Conservation (phyloP, 805 yeast genomes). For the Kodamaea laetipori region DNA sequence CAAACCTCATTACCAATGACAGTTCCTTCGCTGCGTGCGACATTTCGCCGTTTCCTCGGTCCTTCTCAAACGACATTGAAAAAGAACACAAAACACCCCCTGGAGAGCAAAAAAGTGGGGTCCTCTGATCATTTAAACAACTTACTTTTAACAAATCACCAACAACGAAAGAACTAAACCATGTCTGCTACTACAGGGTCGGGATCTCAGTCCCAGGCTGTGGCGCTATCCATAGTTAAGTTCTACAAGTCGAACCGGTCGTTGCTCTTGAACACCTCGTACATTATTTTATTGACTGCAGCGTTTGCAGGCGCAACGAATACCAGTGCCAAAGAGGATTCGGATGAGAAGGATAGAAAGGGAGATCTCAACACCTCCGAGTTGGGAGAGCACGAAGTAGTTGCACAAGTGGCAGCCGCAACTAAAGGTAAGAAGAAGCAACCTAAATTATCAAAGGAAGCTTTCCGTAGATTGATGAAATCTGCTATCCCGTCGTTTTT, state of each 20-base stretch:
- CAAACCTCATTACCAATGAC: neutral
- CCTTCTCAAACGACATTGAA: neutral
- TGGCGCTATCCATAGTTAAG: constrained; percentile 31
- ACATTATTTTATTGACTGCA: constrained; percentile 42
- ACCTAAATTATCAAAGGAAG: constrained; percentile 32
- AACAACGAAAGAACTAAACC: too few species aligned
- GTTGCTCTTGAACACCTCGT: constrained; percentile 42
- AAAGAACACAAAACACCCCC: constrained; percentile 1
- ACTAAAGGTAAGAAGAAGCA: constrained; percentile 17
- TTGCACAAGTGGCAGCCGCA: constrained; percentile 9
- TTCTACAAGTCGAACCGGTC: constrained; percentile 44
- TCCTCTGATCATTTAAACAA: neutral
- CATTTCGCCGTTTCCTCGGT: constrained; percentile 3
- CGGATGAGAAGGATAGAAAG: constrained; percentile 6
- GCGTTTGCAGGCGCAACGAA: constrained; percentile 47
- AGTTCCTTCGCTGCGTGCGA: neutral
- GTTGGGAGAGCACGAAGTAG: constrained; percentile 16
- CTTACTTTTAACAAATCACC: neutral
- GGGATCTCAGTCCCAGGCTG: constrained; percentile 13
- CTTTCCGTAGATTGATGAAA: constrained; percentile 31
- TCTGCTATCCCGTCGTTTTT: constrained; percentile 37
- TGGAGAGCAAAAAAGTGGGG: constrained; percentile 7
- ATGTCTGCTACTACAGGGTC: constrained; percentile 8
- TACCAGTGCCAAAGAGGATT: constrained; percentile 17
- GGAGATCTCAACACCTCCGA: constrained; percentile 10